Conservation (phyloP, 108 stramenopile species). For the Skeletonema grethae region DNA sequence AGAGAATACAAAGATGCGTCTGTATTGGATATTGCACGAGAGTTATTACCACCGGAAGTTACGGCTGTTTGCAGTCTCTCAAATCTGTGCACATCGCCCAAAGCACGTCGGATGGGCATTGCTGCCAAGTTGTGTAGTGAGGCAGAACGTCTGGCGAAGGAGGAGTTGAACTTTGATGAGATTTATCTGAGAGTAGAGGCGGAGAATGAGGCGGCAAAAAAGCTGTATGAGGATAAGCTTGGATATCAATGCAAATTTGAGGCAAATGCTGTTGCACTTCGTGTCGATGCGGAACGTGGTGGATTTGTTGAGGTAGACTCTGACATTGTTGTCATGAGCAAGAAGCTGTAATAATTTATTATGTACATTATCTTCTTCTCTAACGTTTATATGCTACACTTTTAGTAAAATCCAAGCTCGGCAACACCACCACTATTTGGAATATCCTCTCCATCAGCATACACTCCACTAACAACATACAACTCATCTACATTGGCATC, state of each 20-base stretch:
- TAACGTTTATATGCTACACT: not conserved
- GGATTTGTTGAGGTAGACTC: slow-evolving; percentile 53
- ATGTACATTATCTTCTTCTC: not conserved
- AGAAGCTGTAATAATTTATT: slow-evolving; percentile 28
- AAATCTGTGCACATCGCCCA: slow-evolving; percentile 64
- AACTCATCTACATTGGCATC: slow-evolving; percentile 47
- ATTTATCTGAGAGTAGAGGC: slow-evolving; percentile 64
- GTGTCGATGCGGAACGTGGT: slow-evolving; percentile 55
- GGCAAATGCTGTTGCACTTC: slow-evolving; percentile 42
- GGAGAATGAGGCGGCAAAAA: slow-evolving; percentile 59
- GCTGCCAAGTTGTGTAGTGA: slow-evolving; percentile 56
- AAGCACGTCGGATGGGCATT: slow-evolving; percentile 57
- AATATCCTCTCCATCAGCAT: slow-evolving; percentile 64
- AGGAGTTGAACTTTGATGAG: slow-evolving; percentile 49
- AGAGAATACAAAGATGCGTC: slow-evolving; percentile 65
- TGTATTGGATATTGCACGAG: slow-evolving; percentile 47
- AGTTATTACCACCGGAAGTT: slow-evolving; percentile 50
- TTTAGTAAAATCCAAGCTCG: slow-evolving; percentile 41
- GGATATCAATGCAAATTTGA: slow-evolving; percentile 41
- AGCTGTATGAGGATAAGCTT: slow-evolving; percentile 60
- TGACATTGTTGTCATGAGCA: slow-evolving; percentile 56
- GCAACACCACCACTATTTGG: slow-evolving; percentile 72
- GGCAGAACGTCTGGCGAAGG: slow-evolving; percentile 54
- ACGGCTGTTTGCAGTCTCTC: slow-evolving; percentile 58
- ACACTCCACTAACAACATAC: slow-evolving; percentile 63